Evolutionary conservation across 345 rosid species (phyloP).

Genomic region (Mallotus nudiflorus): DNA sequence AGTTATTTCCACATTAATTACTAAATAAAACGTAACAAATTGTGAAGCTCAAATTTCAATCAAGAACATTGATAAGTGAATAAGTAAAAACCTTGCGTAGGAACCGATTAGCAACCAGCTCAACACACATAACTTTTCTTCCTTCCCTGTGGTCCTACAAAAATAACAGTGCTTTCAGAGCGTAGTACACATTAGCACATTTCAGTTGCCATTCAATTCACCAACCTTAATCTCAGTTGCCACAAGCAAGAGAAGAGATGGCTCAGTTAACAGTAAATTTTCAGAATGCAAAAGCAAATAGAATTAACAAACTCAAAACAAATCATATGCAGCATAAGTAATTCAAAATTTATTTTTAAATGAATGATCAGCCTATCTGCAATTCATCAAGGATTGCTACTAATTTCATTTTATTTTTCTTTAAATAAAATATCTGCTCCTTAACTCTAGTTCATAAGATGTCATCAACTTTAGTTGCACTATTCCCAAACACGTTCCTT

Average conservation of each 20-base stretch:
- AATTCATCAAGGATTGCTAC: too few species aligned
- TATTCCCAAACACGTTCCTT: too few species aligned
- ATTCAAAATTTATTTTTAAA: too few species aligned
- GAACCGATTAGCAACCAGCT: slow-evolving; percentile 87
- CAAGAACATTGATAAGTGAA: neutral
- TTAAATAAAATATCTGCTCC: too few species aligned
- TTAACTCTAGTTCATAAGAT: too few species aligned
- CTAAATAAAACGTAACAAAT: neutral
- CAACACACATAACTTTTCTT: slow-evolving; percentile 73
- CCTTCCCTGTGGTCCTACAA: slow-evolving; percentile 51
- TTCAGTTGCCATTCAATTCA: neutral
- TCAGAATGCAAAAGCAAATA: neutral
- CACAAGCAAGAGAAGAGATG: neutral
- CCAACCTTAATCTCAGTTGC: neutral
- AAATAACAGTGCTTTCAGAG: neutral
- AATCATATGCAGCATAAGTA: too few species aligned
- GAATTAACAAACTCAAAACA: too few species aligned
- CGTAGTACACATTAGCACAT: neutral
- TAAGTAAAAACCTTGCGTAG: slow-evolving; percentile 69
- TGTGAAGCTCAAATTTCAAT: slow-evolving; percentile 2
- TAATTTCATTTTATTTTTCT: too few species aligned
- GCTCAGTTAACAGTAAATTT: neutral
- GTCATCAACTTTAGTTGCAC: too few species aligned
- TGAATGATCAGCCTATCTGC: neutral
- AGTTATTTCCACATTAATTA: neutral